Evolutionary conservation across 2,329 filamentous ascomycete genomes (phyloP).

Genomic region (Leptographium flavum): DNA sequence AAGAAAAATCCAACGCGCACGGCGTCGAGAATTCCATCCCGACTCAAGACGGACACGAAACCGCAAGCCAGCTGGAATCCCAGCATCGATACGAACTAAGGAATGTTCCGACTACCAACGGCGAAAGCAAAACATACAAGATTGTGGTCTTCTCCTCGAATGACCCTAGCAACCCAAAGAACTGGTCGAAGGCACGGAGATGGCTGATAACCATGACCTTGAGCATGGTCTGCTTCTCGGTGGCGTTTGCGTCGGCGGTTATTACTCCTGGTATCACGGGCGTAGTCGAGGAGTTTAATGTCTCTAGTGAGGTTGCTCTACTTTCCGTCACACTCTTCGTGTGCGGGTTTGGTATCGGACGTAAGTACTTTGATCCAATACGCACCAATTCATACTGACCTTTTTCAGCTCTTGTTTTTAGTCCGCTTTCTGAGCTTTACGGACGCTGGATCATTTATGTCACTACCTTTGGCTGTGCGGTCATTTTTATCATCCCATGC

Average conservation of each 20-base stretch:
- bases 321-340: constrained; percentile 30
- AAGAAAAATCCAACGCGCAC: not conserved
- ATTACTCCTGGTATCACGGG: constrained; percentile 28
- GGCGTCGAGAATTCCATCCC: not conserved
- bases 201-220: constrained; percentile 38
- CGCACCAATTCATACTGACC: not conserved
- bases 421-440: constrained; percentile 44
- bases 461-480: constrained; percentile 13
- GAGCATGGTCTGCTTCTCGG: constrained; percentile 31
- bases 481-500: constrained; percentile 28
- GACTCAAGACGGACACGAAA: not conserved
- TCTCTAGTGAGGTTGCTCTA: constrained; percentile 28
- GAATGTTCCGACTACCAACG: not conserved
- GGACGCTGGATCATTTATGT: constrained; percentile 32
- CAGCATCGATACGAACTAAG: not conserved
- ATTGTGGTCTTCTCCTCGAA: constrained; percentile 9
- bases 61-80: not conserved
- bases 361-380: not conserved
- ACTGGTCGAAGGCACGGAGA: constrained; percentile 45
- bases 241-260: constrained; percentile 33
- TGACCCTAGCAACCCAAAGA: constrained; percentile 29
- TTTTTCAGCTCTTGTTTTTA: constrained; percentile 33
- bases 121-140: constrained; percentile 12
- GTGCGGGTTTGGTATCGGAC: constrained; percentile 1
- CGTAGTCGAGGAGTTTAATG: constrained; percentile 25